A percentile compares a stretch with the other conserved stretches of the same genome.
phyloP scores from a whole-genome alignment of 192 early-diverging fungal species.

The Dimargaris xerosporica region DNA sequence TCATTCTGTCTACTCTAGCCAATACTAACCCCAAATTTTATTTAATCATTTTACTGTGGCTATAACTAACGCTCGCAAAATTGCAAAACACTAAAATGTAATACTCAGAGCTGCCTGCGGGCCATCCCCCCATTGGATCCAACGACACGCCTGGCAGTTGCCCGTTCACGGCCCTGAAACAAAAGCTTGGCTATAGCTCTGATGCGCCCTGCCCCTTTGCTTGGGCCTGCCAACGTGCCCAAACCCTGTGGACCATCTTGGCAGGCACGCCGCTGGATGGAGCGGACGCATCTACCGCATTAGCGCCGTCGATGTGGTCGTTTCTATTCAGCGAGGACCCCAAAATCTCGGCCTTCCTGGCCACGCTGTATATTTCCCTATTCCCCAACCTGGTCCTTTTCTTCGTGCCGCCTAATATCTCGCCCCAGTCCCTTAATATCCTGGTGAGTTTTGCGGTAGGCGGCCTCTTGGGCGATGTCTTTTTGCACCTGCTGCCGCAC shows the following conservation, averaged over 20 bases:
- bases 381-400: constrained; percentile 67
- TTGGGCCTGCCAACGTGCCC: background rate
- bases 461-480: constrained; percentile 69
- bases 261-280: background rate
- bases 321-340: constrained; percentile 21
- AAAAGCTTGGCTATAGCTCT: background rate
- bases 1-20: no score
- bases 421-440: constrained; percentile 33
- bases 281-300: background rate
- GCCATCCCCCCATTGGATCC: background rate
- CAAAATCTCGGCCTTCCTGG: constrained; percentile 37
- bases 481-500: constrained; percentile 69
- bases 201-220: background rate
- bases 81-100: no score
- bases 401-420: constrained; percentile 56
- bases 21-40: no score
- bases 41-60: no score
- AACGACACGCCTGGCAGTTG: background rate
- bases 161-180: background rate
- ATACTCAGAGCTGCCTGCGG: background rate
- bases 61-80: no score
- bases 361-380: constrained; percentile 65
- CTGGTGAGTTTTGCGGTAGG: constrained; percentile 82
- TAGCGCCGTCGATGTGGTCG: background rate
- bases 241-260: background rate